A percentile compares a stretch with the other conserved stretches of the same genome.
These are phyloP conservation scores for Pestalotiopsis sp. DNA, from an alignment of 2,329 filamentous ascomycete species.

Conservation along the genomic window DNA sequence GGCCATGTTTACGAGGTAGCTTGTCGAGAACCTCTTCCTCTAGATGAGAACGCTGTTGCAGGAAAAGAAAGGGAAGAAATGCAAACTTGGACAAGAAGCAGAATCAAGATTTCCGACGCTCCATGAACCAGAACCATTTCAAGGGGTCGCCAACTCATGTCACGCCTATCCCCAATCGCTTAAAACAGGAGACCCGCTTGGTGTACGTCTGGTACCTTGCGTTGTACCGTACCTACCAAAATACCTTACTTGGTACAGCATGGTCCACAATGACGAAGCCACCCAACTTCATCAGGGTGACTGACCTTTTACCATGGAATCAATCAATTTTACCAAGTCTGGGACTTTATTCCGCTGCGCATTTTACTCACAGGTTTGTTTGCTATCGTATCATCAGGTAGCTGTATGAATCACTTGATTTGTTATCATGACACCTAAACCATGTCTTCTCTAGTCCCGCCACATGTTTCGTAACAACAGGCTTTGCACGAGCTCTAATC, in stretches of 20 bases:
- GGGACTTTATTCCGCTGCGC: no score
- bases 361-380: no score
- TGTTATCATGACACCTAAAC: neutral
- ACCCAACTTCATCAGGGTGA: neutral
- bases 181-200: neutral
- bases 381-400: no score
- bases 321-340: no score
- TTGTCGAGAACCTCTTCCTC: neutral
- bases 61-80: neutral
- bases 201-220: neutral
- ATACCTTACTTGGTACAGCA: neutral
- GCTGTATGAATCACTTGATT: neutral
- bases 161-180: neutral
- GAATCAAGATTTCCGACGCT: neutral
- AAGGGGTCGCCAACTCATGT: neutral
- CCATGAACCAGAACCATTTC: neutral
- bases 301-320: neutral
- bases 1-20: neutral
- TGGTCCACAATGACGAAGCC: neutral
- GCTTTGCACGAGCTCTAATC: neutral
- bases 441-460: neutral
- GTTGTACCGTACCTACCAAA: neutral
- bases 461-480: neutral
- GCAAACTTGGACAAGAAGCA: neutral
- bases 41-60: neutral